Evolutionary conservation across 257 asterid genomes (phyloP).

Genomic region (Voacanga thouarsii): DNA sequence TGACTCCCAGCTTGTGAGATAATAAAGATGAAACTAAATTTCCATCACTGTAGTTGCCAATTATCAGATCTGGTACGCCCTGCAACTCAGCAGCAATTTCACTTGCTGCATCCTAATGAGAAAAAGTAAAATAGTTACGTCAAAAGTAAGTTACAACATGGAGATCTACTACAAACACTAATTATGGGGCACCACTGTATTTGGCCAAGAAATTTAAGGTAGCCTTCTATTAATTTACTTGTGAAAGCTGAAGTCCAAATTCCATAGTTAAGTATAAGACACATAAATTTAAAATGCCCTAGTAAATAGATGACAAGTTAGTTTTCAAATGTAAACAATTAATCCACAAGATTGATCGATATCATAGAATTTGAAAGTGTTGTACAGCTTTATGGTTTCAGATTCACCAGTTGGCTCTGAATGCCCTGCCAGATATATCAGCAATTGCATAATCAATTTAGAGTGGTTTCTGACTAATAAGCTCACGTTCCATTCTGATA

Average conservation of each 20-base stretch:
- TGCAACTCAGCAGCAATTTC: slow-evolving; percentile 97
- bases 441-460: background rate
- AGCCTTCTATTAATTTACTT: background rate
- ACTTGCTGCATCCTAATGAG: slow-evolving; percentile 60
- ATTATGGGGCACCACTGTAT: background rate
- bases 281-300: background rate
- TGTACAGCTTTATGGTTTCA: background rate
- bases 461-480: background rate
- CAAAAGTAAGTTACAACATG: background rate
- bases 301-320: background rate
- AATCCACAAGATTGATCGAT: background rate
- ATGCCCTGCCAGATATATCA: background rate
- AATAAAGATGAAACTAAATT: slow-evolving; percentile 92
- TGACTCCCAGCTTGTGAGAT: slow-evolving; percentile 82
- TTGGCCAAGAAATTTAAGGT: background rate
- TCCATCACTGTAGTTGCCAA: slow-evolving; percentile 99
- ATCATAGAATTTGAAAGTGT: background rate
- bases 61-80: slow-evolving; percentile 73
- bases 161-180: background rate
- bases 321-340: background rate
- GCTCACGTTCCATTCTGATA: no score
- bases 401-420: background rate
- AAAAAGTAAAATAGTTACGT: background rate
- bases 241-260: background rate
- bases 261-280: background rate